Evolutionary conservation across 306 rosid species (phyloP).

Genomic region (Argentina anserina): DNA sequence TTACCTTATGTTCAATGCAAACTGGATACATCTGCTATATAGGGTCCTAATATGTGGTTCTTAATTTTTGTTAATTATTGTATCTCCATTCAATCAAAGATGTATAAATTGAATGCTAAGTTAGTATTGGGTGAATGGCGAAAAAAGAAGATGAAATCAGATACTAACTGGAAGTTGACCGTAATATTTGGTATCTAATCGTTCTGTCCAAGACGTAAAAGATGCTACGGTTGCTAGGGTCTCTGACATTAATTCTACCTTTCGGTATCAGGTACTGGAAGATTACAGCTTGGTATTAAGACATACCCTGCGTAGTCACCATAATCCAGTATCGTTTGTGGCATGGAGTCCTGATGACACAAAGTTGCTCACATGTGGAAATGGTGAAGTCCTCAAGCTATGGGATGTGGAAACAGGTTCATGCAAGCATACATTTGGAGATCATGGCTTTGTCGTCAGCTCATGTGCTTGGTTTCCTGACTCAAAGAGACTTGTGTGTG

Average conservation of each 20-base stretch:
- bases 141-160: neutral
- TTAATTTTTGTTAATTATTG: neutral
- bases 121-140: neutral
- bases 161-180: neutral
- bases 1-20: neutral
- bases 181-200: neutral
- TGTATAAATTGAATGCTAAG: neutral
- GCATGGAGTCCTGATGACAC: slow-evolving; percentile 98
- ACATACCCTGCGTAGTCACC: slow-evolving; percentile 68
- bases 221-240: slow-evolving; percentile 5
- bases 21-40: neutral
- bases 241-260: slow-evolving; percentile 19
- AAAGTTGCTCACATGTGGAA: slow-evolving; percentile 87
- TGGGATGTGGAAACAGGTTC: slow-evolving; percentile 94
- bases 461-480: slow-evolving; percentile 97
- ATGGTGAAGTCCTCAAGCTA: slow-evolving; percentile 78
- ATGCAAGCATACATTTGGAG: slow-evolving; percentile 83
- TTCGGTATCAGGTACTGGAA: slow-evolving; percentile 58
- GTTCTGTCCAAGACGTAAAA: neutral
- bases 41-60: neutral
- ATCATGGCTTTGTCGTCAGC: slow-evolving; percentile 75
- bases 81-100: neutral
- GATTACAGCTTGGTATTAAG: slow-evolving; percentile 55
- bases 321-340: slow-evolving; percentile 69
- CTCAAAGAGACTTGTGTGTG: slow-evolving; percentile 78